Conservation (phyloP, 192 early-diverging fungal species). For the Coemansia sp. region DNA sequence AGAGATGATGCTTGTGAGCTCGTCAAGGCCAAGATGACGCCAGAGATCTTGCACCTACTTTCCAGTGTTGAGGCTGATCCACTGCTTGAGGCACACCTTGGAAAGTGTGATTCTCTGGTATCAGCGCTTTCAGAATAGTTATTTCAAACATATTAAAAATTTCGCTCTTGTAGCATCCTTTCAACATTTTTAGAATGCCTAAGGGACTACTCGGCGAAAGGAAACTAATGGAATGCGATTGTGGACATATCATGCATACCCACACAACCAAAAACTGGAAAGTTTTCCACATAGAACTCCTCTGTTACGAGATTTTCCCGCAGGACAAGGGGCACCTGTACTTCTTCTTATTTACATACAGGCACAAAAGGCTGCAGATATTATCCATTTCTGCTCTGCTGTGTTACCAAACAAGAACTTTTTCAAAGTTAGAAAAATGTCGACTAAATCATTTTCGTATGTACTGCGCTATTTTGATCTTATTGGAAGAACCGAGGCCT, state of each 20-base stretch:
- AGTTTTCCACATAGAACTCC: too few relatives aligned
- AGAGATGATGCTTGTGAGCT: neutral
- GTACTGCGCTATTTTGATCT: constrained; percentile 28
- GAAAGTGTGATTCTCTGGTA: neutral
- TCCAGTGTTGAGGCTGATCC: constrained; percentile 20
- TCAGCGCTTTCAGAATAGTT: neutral
- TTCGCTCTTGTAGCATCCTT: neutral
- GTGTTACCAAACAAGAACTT: neutral
- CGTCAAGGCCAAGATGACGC: constrained; percentile 11
- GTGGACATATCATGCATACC: too few relatives aligned
- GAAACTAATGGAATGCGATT: too few relatives aligned
- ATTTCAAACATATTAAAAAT: neutral
- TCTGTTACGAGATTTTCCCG: neutral
- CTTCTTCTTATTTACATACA: neutral
- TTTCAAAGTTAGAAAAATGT: neutral
- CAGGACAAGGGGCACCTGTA: neutral
- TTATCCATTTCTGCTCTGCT: neutral
- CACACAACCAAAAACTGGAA: too few relatives aligned
- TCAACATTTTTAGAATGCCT: too few relatives aligned
- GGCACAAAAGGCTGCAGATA: neutral
- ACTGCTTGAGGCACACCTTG: neutral
- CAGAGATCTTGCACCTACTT: constrained; percentile 23
- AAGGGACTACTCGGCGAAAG: too few relatives aligned
- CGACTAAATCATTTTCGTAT: constrained; percentile 2
- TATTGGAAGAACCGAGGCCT: constrained; percentile 16